phyloP scores from a whole-genome alignment of 345 rosid species.

The Mercurialis annua region DNA sequence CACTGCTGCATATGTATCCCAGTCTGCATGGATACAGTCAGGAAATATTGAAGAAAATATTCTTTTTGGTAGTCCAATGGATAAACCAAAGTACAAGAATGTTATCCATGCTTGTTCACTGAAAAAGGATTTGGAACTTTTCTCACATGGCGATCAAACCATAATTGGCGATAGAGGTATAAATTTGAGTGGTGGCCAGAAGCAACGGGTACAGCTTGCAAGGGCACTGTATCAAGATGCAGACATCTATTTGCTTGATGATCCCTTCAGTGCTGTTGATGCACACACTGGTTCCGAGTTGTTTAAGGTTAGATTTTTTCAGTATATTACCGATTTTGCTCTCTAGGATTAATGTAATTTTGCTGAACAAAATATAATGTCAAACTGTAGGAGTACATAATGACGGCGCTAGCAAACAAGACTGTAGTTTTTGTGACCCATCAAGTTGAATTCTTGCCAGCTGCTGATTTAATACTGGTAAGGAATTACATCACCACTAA shows the following conservation, averaged over 20 bases:
- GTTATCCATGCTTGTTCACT: constrained; percentile 92
- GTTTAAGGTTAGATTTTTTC: constrained; percentile 63
- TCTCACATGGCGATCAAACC: constrained; percentile 98
- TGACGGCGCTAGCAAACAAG: constrained; percentile 76
- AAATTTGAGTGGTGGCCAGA: constrained; percentile 98
- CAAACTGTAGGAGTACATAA: constrained; percentile 81
- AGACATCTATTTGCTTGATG: constrained; percentile 93
- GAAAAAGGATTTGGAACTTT: constrained; percentile 91
- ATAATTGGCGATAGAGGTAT: constrained; percentile 99
- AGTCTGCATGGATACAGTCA: constrained; percentile 99
- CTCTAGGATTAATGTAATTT: constrained; percentile 15
- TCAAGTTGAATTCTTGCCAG: constrained; percentile 97
- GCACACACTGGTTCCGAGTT: constrained; percentile 97
- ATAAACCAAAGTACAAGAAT: constrained; percentile 81
- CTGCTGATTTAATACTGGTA: constrained; percentile 96
- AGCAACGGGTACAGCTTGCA: constrained; percentile 98
- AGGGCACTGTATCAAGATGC: constrained; percentile 99
- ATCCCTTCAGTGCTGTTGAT: constrained; percentile 99
- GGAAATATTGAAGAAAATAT: constrained; percentile 99
- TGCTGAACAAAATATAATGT: constrained; percentile 25
- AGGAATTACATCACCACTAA: constrained; percentile 27
- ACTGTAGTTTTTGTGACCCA: constrained; percentile 96
- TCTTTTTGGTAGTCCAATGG: constrained; percentile 96
- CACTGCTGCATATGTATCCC: constrained; percentile 92
- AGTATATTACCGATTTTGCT: constrained; percentile 8